These are phyloP conservation scores for Mycena alexandri DNA, from an alignment of 768 basidiomycete species.

Conservation along the genomic window DNA sequence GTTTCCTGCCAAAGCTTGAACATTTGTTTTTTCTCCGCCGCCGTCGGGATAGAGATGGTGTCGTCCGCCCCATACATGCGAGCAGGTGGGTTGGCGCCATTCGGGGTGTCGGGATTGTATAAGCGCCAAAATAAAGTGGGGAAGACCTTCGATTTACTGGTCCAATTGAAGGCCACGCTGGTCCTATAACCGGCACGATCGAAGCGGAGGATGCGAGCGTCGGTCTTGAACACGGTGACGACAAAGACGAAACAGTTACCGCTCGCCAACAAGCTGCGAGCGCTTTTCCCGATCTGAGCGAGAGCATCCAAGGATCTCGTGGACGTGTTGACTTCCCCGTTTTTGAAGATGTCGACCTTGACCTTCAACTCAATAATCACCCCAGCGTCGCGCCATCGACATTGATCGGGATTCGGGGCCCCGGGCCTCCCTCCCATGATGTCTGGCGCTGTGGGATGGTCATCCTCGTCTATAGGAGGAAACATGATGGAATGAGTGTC, in stretches of 20 bases:
- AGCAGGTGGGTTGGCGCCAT: background rate
- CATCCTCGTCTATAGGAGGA: no score
- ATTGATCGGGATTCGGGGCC: no score
- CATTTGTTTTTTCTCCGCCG: background rate
- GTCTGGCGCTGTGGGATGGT: no score
- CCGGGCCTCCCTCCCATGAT: no score
- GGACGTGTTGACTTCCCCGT: background rate
- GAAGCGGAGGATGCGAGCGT: conserved; percentile 20
- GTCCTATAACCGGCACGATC: conserved; percentile 10
- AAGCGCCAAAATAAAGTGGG: conserved; percentile 18
- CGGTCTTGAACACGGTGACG: background rate
- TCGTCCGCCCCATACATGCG: conserved; percentile 22
- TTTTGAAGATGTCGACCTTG: background rate
- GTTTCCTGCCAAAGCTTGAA: background rate
- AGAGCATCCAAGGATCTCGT: background rate
- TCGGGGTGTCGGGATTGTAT: background rate
- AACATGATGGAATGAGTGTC: no score
- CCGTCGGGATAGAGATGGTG: conserved; percentile 11
- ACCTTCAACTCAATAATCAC: conserved; percentile 10
- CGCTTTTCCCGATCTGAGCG: conserved; percentile 3
- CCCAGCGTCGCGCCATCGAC: conserved; percentile 2
- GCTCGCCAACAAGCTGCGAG: conserved; percentile 6
- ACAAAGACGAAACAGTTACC: conserved; percentile 5
- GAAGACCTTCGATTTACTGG: background rate
- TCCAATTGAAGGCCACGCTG: no score